Percentiles rank a stretch among this genome's conserved stretches.
Conservation (phyloP, 176 grass and related monocot species). For the Zea mays region DNA sequence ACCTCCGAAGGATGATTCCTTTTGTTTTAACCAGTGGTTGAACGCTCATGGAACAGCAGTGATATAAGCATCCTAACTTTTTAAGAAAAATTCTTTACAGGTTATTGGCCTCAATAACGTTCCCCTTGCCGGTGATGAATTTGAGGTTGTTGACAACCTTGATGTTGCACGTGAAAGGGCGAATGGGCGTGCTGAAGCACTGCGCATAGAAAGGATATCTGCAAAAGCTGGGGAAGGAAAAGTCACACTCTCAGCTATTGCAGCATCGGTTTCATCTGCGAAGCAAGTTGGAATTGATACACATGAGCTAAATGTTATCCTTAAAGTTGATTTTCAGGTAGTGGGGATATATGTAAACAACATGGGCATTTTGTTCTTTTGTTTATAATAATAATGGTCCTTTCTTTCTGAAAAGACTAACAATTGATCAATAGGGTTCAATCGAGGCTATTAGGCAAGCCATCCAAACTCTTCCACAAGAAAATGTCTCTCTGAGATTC, state of each 20-base stretch:
- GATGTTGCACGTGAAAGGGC: slow-evolving; percentile 66
- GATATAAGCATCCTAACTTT: slow-evolving; percentile 31
- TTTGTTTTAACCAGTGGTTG: slow-evolving; percentile 13
- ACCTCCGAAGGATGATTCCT: background rate
- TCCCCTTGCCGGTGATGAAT: slow-evolving; percentile 89
- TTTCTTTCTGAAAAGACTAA: slow-evolving; percentile 24
- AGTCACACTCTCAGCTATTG: slow-evolving; percentile 84
- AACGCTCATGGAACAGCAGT: background rate
- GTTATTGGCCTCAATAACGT: slow-evolving; percentile 86
- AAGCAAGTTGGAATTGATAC: slow-evolving; percentile 76
- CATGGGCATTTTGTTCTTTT: background rate
- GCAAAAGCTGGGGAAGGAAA: slow-evolving; percentile 82
- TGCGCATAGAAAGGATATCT: slow-evolving; percentile 72
- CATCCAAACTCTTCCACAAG: slow-evolving; percentile 74
- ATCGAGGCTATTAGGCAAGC: slow-evolving; percentile 94
- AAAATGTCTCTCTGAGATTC: slow-evolving; percentile 86
- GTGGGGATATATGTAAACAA: slow-evolving; percentile 15
- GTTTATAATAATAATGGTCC: background rate
- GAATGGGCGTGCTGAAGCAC: slow-evolving; percentile 49
- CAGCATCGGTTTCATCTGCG: slow-evolving; percentile 63
- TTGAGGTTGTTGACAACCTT: slow-evolving; percentile 73
- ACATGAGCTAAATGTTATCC: slow-evolving; percentile 87
- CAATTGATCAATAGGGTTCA: slow-evolving; percentile 64
- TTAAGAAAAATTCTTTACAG: slow-evolving; percentile 36
- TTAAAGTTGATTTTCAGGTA: slow-evolving; percentile 99